Percentiles rank a stretch among this genome's conserved stretches.
Conservation (phyloP, 768 basidiomycete genomes). For the Leccinum sublutescens region DNA sequence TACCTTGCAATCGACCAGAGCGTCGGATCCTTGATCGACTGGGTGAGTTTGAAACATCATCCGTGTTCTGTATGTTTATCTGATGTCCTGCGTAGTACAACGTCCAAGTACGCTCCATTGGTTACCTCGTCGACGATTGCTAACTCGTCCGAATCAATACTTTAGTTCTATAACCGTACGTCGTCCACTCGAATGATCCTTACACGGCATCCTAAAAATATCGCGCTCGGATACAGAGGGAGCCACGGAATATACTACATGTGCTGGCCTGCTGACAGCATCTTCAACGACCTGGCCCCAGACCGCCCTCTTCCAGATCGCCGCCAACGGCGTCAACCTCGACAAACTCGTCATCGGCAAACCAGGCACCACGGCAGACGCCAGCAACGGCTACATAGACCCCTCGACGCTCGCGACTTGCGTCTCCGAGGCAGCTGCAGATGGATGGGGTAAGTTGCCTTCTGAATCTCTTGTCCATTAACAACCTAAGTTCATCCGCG, state of each 20-base stretch:
- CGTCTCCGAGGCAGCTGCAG: conserved; percentile 53
- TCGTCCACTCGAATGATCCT: neutral
- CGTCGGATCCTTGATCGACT: conserved; percentile 46
- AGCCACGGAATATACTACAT: conserved; percentile 60
- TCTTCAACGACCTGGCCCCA: conserved; percentile 64
- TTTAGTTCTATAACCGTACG: conserved; percentile 33
- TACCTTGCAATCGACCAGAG: conserved; percentile 38
- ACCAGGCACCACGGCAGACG: conserved; percentile 42
- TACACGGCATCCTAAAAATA: neutral
- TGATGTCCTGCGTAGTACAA: conserved; percentile 28
- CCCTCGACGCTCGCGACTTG: conserved; percentile 58
- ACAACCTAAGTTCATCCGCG: neutral
- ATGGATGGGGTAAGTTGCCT: conserved; percentile 62
- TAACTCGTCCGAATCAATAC: conserved; percentile 2
- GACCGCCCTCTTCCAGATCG: conserved; percentile 55
- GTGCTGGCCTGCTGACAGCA: conserved; percentile 52
- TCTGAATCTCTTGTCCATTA: neutral
- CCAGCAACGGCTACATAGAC: conserved; percentile 55
- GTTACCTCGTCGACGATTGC: neutral
- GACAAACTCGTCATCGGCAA: conserved; percentile 59
- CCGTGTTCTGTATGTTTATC: neutral
- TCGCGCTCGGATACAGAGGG: conserved; percentile 45
- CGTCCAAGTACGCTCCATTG: conserved; percentile 34
- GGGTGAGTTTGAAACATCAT: conserved; percentile 29
- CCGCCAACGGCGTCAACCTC: conserved; percentile 43